Percentiles rank a stretch among this genome's conserved stretches.
Evolutionary conservation across 2,329 filamentous ascomycete genomes (phyloP).

Genomic region (Cytospora piceicola): DNA sequence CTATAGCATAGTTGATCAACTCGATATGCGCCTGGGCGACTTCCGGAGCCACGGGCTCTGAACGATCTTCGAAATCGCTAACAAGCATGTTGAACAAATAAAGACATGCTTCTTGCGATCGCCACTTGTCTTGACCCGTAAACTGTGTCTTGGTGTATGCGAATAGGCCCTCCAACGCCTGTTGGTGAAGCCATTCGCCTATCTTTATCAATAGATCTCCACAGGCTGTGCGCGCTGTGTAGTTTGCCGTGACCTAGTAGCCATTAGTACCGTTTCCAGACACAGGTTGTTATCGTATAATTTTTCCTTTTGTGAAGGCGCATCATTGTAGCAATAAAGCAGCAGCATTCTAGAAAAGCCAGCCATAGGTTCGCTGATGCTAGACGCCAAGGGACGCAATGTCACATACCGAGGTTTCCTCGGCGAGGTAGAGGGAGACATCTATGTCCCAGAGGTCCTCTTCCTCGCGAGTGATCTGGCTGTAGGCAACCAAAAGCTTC

Average conservation of each 20-base stretch:
- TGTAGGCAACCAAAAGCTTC: conserved; percentile 81
- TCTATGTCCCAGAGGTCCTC: conserved; percentile 97
- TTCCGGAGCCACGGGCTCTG: conserved; percentile 70
- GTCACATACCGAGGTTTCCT: conserved; percentile 73
- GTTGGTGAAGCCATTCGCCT: conserved; percentile 82
- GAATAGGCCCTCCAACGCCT: conserved; percentile 77
- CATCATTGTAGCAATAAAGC: not conserved
- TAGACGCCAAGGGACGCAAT: not conserved
- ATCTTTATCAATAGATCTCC: conserved; percentile 92
- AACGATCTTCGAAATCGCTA: conserved; percentile 79
- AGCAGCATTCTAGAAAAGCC: not conserved
- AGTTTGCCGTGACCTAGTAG: conserved; percentile 79
- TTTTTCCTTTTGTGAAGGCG: not conserved
- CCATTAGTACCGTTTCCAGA: not conserved
- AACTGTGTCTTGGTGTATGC: conserved; percentile 78
- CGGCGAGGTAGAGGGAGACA: conserved; percentile 90
- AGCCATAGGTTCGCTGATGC: not conserved
- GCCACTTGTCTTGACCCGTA: conserved; percentile 58
- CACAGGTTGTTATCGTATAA: not conserved
- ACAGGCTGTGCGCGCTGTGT: conserved; percentile 90
- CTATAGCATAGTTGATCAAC: conserved; percentile 78
- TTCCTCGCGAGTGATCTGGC: conserved; percentile 89
- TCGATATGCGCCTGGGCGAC: conserved; percentile 76
- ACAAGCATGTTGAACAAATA: conserved; percentile 85
- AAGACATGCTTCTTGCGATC: conserved; percentile 76